Evolutionary conservation across 768 basidiomycete species (phyloP), one percentile per base, ranked within the genome.

Genomic region (Tricholoma hemisulphureum): DNA sequence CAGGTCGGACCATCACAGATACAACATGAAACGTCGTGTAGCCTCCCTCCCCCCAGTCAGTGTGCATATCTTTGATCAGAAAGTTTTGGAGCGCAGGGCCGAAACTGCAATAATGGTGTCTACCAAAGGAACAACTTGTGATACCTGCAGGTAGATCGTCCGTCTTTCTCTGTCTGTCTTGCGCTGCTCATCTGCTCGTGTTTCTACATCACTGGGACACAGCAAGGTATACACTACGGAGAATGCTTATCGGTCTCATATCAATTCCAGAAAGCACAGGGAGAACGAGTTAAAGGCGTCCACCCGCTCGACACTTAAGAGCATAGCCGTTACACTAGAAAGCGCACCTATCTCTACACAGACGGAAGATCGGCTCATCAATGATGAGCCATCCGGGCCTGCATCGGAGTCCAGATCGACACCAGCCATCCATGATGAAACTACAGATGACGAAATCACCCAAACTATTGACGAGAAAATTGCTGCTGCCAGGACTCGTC

Each of bases 21-120:
- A 99, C 75, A 99, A 99, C 69, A 93, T 98, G 87, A 96, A 96
- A 79, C 89, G 95, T 62, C 86, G 94, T 26, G 91, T 98, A 16
- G 95, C 96, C 2, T 85, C 83, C 5, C 81, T 99, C 2, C 89
- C 93, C 8, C 95, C 96, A 2, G 85, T 99, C 65, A 87, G 85
- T 58, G 83, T 80, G 0, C 73, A 80, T 6, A 64, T 87, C 1
- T 99, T 98, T 75, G 88, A 95, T 64, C 84, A 93, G 66, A 98
- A 98, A 67, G 89, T 97, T 11, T 69, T 89, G 26, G 91, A 96
- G 61, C 77, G 92, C 63, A 77, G 84, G 14, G 79, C 84, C 43
- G 89, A 95, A 73, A 91, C 89, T 2, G 86, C 89, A 0, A 76
- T 89, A 51, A 80, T 79, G 68, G 77, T 84, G 2, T 83, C 89